Evolutionary conservation across 768 basidiomycete genomes (phyloP).

Genomic region (Hypsizygus marmoreus): DNA sequence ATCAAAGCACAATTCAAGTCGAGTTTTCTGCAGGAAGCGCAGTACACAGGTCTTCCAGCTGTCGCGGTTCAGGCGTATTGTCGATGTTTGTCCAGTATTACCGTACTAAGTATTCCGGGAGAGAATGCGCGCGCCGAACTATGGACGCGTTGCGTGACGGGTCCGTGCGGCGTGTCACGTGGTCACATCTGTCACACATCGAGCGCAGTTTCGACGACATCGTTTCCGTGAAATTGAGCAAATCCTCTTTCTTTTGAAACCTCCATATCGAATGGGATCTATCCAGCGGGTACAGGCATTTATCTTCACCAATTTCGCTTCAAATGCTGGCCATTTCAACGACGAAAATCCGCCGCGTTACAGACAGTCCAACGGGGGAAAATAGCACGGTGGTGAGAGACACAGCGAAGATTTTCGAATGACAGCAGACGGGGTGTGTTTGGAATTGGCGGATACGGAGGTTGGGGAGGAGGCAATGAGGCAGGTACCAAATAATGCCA

Average conservation of each 20-base stretch:
- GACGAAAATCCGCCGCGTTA: no score
- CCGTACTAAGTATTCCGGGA: no score
- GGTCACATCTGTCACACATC: conserved; percentile 14
- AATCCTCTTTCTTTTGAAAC: conserved; percentile 15
- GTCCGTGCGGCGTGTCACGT: conserved; percentile 17
- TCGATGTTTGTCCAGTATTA: no score
- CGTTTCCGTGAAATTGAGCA: conserved; percentile 7
- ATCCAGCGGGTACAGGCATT: not conserved
- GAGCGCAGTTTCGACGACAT: conserved; percentile 5
- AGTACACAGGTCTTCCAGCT: no score
- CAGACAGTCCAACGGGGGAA: no score
- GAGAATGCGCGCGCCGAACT: no score
- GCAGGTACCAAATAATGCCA: conserved; percentile 12
- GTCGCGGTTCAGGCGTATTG: no score
- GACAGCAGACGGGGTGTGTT: not conserved
- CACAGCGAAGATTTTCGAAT: not conserved
- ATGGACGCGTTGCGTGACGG: conserved; percentile 10
- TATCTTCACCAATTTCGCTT: not conserved
- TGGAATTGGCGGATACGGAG: conserved; percentile 5
- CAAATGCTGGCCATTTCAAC: not conserved
- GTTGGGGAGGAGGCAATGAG: conserved; percentile 19
- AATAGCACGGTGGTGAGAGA: no score
- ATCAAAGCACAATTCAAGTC: no score
- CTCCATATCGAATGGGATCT: conserved; percentile 8
- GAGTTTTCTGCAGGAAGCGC: no score